A percentile compares a stretch with the other conserved stretches of the same genome.
Conservation (phyloP, 208 protist genomes). For the Leishmania lainsoni region DNA sequence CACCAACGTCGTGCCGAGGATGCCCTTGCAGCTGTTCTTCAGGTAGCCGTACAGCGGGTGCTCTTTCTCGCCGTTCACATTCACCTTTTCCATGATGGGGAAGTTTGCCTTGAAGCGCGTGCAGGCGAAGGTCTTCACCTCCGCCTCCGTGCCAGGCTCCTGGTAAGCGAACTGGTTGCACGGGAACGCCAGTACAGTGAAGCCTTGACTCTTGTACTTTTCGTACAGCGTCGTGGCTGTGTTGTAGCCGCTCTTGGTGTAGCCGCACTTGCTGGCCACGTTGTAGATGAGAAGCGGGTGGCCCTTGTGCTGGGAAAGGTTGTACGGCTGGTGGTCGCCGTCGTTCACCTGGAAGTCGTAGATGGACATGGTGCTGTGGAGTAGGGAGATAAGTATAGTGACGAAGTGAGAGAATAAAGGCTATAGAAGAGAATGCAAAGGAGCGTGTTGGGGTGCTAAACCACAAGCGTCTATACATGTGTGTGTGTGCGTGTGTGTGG, state of each 20-base stretch:
- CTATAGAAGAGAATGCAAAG: neutral
- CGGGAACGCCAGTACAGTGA: constrained; percentile 92
- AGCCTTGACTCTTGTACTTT: constrained; percentile 84
- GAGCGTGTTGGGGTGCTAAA: neutral
- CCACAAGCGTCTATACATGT: neutral
- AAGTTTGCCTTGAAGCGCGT: constrained; percentile 69
- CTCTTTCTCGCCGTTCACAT: constrained; percentile 87
- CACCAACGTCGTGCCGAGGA: constrained; percentile 64
- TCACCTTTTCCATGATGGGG: constrained; percentile 91
- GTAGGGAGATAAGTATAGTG: neutral
- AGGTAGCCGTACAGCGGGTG: constrained; percentile 85
- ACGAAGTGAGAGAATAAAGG: neutral
- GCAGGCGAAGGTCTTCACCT: constrained; percentile 80
- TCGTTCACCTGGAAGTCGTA: constrained; percentile 81
- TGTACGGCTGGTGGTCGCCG: constrained; percentile 76
- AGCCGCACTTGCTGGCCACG: constrained; percentile 92
- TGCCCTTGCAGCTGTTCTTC: constrained; percentile 66
- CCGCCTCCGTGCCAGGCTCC: constrained; percentile 82
- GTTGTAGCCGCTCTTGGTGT: constrained; percentile 84
- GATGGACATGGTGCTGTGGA: constrained; percentile 51
- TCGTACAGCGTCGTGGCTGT: constrained; percentile 80
- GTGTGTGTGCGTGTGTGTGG: neutral
- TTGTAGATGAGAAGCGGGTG: constrained; percentile 93
- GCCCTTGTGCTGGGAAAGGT: constrained; percentile 86
- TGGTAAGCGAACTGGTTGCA: constrained; percentile 91